Percentiles rank a stretch among this genome's conserved stretches.
phyloP scores from a whole-genome alignment of 495 filamentous ascomycete genomes.

The Aspergillus avenaceus region DNA sequence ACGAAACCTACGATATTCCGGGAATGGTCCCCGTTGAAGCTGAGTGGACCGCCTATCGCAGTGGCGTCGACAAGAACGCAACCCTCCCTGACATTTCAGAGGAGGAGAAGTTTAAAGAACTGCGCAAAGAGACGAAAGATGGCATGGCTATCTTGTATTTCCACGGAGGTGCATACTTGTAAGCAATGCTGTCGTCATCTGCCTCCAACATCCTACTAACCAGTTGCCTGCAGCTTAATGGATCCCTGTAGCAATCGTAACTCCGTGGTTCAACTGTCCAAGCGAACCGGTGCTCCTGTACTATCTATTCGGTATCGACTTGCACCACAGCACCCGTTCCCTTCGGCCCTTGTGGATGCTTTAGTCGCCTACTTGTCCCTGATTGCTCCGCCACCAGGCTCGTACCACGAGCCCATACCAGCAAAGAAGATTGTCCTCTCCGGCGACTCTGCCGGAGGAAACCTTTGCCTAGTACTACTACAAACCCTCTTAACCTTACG shows the following conservation, averaged over 20 bases:
- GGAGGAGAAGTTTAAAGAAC: constrained; percentile 61
- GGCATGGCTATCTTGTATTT: constrained; percentile 77
- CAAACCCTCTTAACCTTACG: constrained; percentile 71
- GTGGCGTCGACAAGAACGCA: constrained; percentile 50
- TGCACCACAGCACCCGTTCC: constrained; percentile 80
- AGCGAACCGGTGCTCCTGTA: constrained; percentile 53
- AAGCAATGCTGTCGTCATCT: constrained; percentile 10
- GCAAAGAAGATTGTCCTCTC: constrained; percentile 70
- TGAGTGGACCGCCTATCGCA: constrained; percentile 82
- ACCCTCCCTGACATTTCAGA: constrained; percentile 59
- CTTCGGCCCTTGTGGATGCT: constrained; percentile 78
- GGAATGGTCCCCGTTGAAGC: constrained; percentile 60
- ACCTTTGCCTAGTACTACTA: constrained; percentile 65
- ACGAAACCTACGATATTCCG: constrained; percentile 49
- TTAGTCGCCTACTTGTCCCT: constrained; percentile 77
- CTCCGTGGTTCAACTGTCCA: constrained; percentile 41
- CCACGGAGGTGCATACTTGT: constrained; percentile 85
- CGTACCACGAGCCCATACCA: constrained; percentile 65
- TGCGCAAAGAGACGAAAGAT: constrained; percentile 66
- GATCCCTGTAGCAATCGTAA: constrained; percentile 67
- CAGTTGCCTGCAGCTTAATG: constrained; percentile 48
- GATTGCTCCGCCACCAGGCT: constrained; percentile 70
- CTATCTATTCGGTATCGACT: constrained; percentile 86
- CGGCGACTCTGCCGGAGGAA: constrained; percentile 88
- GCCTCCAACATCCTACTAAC: background rate